Evolutionary conservation across 1,139 yeast genomes (phyloP).

Genomic region (Candida sanyaensis): DNA sequence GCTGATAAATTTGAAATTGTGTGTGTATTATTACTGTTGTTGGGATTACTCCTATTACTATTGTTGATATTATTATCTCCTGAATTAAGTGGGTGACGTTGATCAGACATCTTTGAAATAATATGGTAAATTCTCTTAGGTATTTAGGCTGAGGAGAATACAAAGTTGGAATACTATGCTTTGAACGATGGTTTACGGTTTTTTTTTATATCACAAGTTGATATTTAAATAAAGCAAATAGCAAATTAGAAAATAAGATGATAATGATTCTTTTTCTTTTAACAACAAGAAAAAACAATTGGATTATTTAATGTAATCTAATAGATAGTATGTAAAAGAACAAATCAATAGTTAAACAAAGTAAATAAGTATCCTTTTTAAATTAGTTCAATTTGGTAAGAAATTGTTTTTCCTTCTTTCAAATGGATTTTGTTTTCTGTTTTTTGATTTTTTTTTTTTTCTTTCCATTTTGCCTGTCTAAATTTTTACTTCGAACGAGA

Average conservation of each 20-base stretch:
- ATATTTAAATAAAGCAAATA: not conserved
- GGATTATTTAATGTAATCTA: not conserved
- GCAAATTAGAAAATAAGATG: not conserved
- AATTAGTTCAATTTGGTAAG: not conserved
- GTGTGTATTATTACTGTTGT: slow-evolving; percentile 15
- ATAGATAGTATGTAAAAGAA: not conserved
- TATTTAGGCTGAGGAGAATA: too few relatives aligned
- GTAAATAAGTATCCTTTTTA: not conserved
- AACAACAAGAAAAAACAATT: too few relatives aligned
- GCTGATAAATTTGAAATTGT: slow-evolving; percentile 49
- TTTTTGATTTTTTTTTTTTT: not conserved
- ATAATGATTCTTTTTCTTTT: too few relatives aligned
- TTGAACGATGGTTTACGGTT: not conserved
- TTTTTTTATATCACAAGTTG: not conserved
- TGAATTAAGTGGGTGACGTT: slow-evolving; percentile 3
- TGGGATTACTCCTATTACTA: slow-evolving; percentile 11
- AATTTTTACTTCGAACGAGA: not conserved
- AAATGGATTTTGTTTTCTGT: too few relatives aligned
- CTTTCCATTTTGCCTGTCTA: not conserved
- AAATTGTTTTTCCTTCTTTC: not conserved
- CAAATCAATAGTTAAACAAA: not conserved
- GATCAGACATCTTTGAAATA: slow-evolving; percentile 8
- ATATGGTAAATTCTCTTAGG: too few relatives aligned
- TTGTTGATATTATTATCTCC: slow-evolving; percentile 4
- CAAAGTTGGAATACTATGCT: too few relatives aligned